Evolutionary conservation across 139 green algal genomes (phyloP).

Genomic region (Dunaliella sp.): DNA sequence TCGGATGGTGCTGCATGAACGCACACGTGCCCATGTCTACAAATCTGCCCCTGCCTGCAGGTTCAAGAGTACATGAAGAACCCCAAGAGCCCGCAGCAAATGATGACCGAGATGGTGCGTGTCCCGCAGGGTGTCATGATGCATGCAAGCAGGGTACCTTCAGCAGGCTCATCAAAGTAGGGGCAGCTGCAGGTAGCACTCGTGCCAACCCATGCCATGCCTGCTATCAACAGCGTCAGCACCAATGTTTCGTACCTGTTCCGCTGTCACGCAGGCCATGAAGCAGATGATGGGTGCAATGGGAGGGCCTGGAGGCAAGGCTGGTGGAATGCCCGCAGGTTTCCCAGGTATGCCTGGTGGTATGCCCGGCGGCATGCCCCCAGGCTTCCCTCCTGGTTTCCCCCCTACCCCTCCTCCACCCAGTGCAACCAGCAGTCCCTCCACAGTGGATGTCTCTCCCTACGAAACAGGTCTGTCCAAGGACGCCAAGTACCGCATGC

Average conservation of each 20-base stretch:
- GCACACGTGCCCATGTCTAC: too few relatives aligned
- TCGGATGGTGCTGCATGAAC: too few relatives aligned
- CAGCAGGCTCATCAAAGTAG: too few relatives aligned
- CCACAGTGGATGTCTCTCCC: conserved; percentile 5
- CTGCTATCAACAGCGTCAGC: too few relatives aligned
- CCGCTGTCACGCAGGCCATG: conserved; percentile 48
- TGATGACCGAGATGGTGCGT: conserved; percentile 62
- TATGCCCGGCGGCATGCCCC: background rate
- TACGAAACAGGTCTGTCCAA: conserved; percentile 19
- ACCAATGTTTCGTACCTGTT: too few relatives aligned
- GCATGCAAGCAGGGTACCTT: too few relatives aligned
- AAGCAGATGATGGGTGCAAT: conserved; percentile 60
- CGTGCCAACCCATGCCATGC: too few relatives aligned
- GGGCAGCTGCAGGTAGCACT: too few relatives aligned
- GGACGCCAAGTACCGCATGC: too few relatives aligned
- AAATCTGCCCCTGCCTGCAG: too few relatives aligned
- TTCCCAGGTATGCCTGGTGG: conserved; percentile 7
- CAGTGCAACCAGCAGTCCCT: background rate
- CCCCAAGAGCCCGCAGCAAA: conserved; percentile 55
- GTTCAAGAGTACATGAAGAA: conserved; percentile 59
- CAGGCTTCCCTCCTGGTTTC: conserved; percentile 13
- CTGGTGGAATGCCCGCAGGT: conserved; percentile 27
- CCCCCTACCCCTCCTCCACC: background rate
- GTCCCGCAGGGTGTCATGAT: background rate
- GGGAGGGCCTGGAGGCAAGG: conserved; percentile 27